Percentiles rank a stretch among this genome's conserved stretches.
Conservation (phyloP, 805 yeast genomes). For the Huiozyma sinensis region DNA sequence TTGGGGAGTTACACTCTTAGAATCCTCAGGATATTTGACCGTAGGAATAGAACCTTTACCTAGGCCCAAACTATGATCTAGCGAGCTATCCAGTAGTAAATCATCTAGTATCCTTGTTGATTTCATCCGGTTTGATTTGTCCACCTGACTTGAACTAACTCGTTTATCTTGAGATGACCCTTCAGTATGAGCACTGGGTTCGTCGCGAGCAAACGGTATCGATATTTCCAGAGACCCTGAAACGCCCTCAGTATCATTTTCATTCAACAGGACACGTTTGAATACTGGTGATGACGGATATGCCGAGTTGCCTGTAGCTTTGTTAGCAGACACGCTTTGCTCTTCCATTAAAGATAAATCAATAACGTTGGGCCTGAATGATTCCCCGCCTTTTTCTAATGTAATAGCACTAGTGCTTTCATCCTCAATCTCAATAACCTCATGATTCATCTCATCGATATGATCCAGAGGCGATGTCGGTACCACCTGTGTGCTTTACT, state of each 20-base stretch:
- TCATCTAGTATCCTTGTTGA: slow-evolving; percentile 6
- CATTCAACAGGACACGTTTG: background rate
- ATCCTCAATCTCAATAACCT: too few species aligned
- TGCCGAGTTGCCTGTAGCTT: background rate
- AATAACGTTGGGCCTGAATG: background rate
- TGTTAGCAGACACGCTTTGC: background rate
- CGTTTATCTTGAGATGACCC: too few species aligned
- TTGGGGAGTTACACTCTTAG: background rate
- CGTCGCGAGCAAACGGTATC: slow-evolving; percentile 17
- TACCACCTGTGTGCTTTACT: too few species aligned
- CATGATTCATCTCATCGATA: too few species aligned
- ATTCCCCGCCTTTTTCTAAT: too few species aligned
- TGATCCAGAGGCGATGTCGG: too few species aligned
- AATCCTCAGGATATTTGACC: background rate
- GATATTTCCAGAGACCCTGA: slow-evolving; percentile 13
- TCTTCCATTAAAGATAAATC: slow-evolving; percentile 1
- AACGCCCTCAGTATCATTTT: background rate
- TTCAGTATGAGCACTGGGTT: background rate
- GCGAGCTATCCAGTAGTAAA: slow-evolving; percentile 9
- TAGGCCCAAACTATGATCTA: background rate
- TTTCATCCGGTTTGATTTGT: background rate
- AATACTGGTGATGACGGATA: slow-evolving; percentile 3
- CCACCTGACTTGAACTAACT: too few species aligned
- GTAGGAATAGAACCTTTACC: background rate
- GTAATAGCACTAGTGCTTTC: too few species aligned